Evolutionary conservation across 805 yeast genomes (phyloP).

Genomic region (Saccharomyces paradoxus): DNA sequence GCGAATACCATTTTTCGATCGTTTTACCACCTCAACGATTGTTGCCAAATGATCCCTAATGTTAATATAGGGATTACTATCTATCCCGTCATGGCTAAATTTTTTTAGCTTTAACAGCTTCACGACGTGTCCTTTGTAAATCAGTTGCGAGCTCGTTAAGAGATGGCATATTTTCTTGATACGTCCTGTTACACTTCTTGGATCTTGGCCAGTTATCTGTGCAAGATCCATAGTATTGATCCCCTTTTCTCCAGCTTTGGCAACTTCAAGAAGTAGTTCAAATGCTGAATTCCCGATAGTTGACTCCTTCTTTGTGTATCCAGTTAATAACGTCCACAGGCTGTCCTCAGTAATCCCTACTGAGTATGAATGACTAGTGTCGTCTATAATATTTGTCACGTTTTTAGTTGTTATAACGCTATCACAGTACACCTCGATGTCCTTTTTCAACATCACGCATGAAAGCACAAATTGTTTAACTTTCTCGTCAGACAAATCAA

Average conservation of each 20-base stretch:
- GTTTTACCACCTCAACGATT: constrained; percentile 43
- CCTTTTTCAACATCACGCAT: constrained; percentile 5
- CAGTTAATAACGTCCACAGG: constrained; percentile 52
- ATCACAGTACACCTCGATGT: not conserved
- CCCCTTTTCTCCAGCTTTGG: constrained; percentile 48
- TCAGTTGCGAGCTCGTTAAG: constrained; percentile 35
- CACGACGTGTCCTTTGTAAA: constrained; percentile 44
- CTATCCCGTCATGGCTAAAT: constrained; percentile 26
- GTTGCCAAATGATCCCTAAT: constrained; percentile 24
- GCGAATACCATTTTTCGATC: constrained; percentile 53
- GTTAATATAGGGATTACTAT: constrained; percentile 20
- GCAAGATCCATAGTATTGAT: constrained; percentile 52
- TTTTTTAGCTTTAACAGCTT: constrained; percentile 44
- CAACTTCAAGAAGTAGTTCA: constrained; percentile 50
- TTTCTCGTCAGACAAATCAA: constrained; percentile 5
- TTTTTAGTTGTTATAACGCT: not conserved
- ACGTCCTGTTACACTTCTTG: constrained; percentile 59
- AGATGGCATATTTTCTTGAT: constrained; percentile 47
- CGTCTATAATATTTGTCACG: not conserved
- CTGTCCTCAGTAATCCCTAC: constrained; percentile 44
- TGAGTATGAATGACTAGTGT: not conserved
- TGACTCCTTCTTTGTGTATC: constrained; percentile 43
- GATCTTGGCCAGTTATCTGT: constrained; percentile 55
- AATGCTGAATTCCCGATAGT: constrained; percentile 49
- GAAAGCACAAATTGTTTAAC: constrained; percentile 10